Evolutionary conservation across 305 asterid genomes (phyloP).

Genomic region (Fraxinus velutina): DNA sequence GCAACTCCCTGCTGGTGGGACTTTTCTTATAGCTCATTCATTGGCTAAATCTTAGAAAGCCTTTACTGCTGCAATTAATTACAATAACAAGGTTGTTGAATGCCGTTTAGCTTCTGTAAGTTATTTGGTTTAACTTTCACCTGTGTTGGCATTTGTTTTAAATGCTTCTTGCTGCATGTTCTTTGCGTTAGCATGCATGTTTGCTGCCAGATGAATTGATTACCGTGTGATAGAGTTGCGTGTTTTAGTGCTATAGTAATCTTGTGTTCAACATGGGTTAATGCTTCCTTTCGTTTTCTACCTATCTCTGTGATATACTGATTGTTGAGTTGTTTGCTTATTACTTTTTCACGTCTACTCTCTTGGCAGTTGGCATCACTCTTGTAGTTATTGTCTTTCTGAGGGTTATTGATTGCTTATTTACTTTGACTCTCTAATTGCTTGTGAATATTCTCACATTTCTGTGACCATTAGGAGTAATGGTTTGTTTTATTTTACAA

Average conservation of each 20-base stretch:
- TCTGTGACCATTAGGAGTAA: background rate
- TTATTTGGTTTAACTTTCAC: background rate
- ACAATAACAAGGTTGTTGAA: conserved; percentile 89
- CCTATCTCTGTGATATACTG: background rate
- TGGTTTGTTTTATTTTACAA: background rate
- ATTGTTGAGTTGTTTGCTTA: conserved; percentile 16
- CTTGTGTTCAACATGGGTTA: background rate
- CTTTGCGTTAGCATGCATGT: background rate
- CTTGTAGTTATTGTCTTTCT: background rate
- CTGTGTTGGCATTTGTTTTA: too few species aligned
- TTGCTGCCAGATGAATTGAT: background rate
- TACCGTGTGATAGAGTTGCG: background rate
- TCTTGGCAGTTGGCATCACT: background rate
- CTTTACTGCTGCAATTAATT: conserved; percentile 89
- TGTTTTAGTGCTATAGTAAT: background rate
- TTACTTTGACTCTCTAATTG: background rate
- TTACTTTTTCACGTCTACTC: background rate
- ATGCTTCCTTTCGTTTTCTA: background rate
- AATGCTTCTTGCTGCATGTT: too few species aligned
- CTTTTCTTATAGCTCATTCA: conserved; percentile 86
- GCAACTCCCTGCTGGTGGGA: conserved; percentile 84
- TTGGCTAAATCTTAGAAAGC: conserved; percentile 93
- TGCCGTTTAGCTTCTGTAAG: conserved; percentile 90
- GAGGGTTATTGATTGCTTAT: background rate
- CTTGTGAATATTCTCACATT: background rate